phyloP scores from a whole-genome alignment of 2,329 filamentous ascomycete genomes.

The Microcyclospora pomicola region DNA sequence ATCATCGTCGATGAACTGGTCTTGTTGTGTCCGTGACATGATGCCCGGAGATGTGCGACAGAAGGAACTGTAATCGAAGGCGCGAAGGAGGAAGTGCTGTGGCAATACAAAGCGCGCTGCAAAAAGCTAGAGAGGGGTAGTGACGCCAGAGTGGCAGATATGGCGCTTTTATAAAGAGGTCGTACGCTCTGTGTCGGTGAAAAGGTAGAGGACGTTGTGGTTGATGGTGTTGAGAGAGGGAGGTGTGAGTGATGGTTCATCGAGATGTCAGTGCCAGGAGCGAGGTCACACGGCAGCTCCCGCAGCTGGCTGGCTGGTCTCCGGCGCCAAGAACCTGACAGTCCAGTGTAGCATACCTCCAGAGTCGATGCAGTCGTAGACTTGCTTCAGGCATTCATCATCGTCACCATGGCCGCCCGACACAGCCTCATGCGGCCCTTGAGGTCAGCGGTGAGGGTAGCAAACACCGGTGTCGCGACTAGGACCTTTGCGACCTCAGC shows the following conservation, averaged over 20 bases:
- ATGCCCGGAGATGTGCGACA: constrained; percentile 6
- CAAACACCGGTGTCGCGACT: constrained; percentile 11
- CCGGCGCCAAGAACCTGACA: too few species aligned
- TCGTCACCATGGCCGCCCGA: constrained; percentile 5
- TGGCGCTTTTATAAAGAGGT: too few species aligned
- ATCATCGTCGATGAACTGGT: constrained; percentile 41
- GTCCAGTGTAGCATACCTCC: too few species aligned
- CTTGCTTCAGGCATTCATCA: not conserved
- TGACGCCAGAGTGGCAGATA: too few species aligned
- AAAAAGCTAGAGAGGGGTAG: too few species aligned
- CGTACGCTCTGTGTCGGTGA: too few species aligned
- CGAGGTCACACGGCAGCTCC: not conserved
- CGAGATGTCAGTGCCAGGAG: not conserved
- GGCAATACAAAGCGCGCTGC: too few species aligned
- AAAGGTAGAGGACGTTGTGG: not conserved
- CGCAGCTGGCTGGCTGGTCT: too few species aligned
- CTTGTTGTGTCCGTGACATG: constrained; percentile 37
- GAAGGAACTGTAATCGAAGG: not conserved
- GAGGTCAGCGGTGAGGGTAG: constrained; percentile 2
- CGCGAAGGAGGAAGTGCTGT: too few species aligned
- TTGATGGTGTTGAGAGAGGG: not conserved
- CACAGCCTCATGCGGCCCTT: constrained; percentile 4
- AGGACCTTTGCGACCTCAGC: constrained; percentile 31
- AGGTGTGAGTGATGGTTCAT: not conserved
- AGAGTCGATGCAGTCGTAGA: too few species aligned